Conservation (phyloP, 768 basidiomycete species). For the Rhodocollybia butyracea region DNA sequence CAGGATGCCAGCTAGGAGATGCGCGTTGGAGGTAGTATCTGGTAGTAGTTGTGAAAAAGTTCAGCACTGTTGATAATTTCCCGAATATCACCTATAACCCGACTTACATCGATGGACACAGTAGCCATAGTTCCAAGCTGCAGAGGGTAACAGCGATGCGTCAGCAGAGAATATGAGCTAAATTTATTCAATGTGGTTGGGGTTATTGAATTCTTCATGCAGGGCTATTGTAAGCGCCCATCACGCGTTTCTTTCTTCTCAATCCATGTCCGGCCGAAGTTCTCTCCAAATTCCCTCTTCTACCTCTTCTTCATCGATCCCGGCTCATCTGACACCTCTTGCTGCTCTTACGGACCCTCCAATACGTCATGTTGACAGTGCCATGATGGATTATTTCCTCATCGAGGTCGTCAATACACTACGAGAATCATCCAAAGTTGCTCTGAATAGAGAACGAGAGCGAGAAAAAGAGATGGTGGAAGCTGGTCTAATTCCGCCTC, state of each 20-base stretch:
- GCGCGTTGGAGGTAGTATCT: too few relatives aligned
- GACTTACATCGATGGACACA: too few relatives aligned
- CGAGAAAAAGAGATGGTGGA: conserved; percentile 78
- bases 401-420: conserved; percentile 78
- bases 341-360: conserved; percentile 66
- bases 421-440: conserved; percentile 69
- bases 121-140: too few relatives aligned
- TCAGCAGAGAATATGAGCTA: too few relatives aligned
- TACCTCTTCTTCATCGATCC: conserved; percentile 20
- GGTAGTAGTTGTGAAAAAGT: too few relatives aligned
- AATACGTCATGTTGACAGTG: conserved; percentile 55
- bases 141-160: too few relatives aligned
- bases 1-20: too few relatives aligned
- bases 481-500: conserved; percentile 62
- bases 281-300: conserved; percentile 27
- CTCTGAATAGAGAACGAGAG: conserved; percentile 60
- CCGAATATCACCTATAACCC: too few relatives aligned
- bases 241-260: not conserved
- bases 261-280: conserved; percentile 29
- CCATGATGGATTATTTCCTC: conserved; percentile 82
- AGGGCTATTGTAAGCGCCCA: too few relatives aligned
- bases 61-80: too few relatives aligned
- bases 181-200: too few relatives aligned
- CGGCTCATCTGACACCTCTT: conserved; percentile 29
- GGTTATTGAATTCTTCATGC: too few relatives aligned